These are phyloP conservation scores for Plenodomus biglobosus DNA, from an alignment of 2,329 filamentous ascomycete genomes.

Conservation along the genomic window DNA sequence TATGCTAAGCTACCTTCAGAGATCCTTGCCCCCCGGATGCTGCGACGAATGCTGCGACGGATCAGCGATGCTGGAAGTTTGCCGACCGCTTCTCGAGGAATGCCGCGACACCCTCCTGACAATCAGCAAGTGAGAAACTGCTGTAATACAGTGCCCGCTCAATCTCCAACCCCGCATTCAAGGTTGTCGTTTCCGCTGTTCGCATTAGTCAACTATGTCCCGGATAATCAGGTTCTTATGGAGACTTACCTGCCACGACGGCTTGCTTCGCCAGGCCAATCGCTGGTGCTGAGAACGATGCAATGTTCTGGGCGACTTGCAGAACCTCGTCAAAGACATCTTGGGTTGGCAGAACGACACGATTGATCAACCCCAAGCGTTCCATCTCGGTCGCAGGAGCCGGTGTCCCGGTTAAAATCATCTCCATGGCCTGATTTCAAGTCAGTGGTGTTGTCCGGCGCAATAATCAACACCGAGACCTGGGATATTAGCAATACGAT, in stretches of 20 bases:
- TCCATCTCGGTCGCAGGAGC: constrained; percentile 44
- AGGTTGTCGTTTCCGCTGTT: constrained; percentile 48
- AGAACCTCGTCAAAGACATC: constrained; percentile 46
- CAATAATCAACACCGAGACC: constrained; percentile 2
- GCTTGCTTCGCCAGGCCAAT: constrained; percentile 50
- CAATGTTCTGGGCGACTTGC: constrained; percentile 45
- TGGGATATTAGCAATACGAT: constrained; percentile 8
- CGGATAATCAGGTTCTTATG: background rate
- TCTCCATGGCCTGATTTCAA: constrained; percentile 48
- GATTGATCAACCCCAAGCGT: constrained; percentile 47
- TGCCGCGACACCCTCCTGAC: constrained; percentile 46
- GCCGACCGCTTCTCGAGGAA: constrained; percentile 47
- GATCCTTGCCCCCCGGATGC: too few relatives aligned
- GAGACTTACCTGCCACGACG: constrained; percentile 44
- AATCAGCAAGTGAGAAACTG: constrained; percentile 45
- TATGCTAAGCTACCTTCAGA: background rate
- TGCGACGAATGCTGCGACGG: background rate
- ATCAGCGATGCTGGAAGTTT: constrained; percentile 24
- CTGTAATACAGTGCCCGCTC: constrained; percentile 40
- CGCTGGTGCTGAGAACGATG: constrained; percentile 46
- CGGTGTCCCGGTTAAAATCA: constrained; percentile 48
- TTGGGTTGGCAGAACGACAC: constrained; percentile 37
- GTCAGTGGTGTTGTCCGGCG: constrained; percentile 11
- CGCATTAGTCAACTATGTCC: constrained; percentile 17
- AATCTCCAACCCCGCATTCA: constrained; percentile 46